These are phyloP conservation scores for Trichoderma polysporum DNA, from an alignment of 2,329 filamentous ascomycete species.

Conservation along the genomic window DNA sequence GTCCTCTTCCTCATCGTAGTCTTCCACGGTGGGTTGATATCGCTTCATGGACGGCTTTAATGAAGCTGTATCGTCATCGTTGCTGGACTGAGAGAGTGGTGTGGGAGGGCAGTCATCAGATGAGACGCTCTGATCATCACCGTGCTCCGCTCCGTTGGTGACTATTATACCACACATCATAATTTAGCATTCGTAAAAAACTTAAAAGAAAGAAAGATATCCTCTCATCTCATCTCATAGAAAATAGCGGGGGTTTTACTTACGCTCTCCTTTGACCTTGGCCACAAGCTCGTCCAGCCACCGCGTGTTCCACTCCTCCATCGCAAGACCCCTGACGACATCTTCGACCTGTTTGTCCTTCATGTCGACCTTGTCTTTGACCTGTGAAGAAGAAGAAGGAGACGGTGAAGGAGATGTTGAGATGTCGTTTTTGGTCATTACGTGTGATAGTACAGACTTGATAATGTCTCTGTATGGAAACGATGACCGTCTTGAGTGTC, in stretches of 20 bases:
- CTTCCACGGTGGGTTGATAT: slow-evolving; percentile 27
- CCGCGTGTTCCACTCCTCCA: slow-evolving; percentile 20
- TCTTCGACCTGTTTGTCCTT: slow-evolving; percentile 24
- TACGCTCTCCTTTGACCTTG: slow-evolving; percentile 19
- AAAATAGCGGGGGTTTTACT: background rate
- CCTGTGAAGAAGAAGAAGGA: background rate
- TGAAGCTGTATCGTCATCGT: slow-evolving; percentile 6
- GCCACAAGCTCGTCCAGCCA: slow-evolving; percentile 22
- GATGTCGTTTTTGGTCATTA: background rate
- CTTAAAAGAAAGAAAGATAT: too few relatives aligned
- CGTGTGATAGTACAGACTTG: slow-evolving; percentile 11
- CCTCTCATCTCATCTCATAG: background rate
- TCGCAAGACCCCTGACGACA: slow-evolving; percentile 22
- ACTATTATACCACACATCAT: background rate
- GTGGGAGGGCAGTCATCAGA: background rate
- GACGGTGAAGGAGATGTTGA: background rate
- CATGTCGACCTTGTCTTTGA: background rate
- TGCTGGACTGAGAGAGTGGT: background rate
- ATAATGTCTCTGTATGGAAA: slow-evolving; percentile 3
- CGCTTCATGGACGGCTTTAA: slow-evolving; percentile 17
- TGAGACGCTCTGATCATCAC: background rate
- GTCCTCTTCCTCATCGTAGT: slow-evolving; percentile 17
- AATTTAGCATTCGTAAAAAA: background rate
- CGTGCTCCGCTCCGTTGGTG: background rate
- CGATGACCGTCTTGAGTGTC: background rate